Evolutionary conservation across 768 basidiomycete genomes (phyloP), one percentile per base, ranked within the genome.

Genomic region (Lanmaoa rubissima): DNA sequence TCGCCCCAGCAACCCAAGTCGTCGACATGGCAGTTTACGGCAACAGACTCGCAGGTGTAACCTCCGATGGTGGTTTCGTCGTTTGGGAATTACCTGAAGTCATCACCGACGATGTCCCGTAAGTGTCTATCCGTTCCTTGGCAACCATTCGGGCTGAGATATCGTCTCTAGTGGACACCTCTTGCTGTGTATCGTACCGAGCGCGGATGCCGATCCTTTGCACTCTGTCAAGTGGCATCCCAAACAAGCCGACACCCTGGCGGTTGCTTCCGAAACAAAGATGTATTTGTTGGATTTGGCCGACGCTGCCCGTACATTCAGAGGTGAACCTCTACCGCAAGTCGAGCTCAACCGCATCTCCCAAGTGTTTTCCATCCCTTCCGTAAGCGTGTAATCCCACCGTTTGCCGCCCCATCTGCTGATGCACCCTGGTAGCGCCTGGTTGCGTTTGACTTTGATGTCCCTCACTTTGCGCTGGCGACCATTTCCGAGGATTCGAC

Each of bases 141-240:
- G 9, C 1, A 16, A 14, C 34, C 43, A 26, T 50, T 35, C 38
- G 6, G n/a, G 34, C 59, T 58, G 52, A 59, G 49, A 42, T 55
- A 31, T 60, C 42, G 21, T 59, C 45, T 66, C 34, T 58, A 90
- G 89, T 48, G 89, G 89, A 38, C 77, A 78, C 51, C 69, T 90
- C 44, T 71, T 90, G 57, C 77, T 91, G 14, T 92, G 88, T 61
- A 80, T 91, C 26, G 88, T 91, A 11, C 77, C 86, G 10, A 74
- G 69, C 41, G 75, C 76, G 32, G 79, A 80, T 51, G 67, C 71
- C 17, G 84, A 88, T 46, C 83, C 84, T 26, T 78, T 93, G 32
- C 88, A 88, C 60, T 83, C 88, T 13, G 91, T 93, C 55, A 92
- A 92, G 69, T 93, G 92, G 92, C 89, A 94, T 63, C 88, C 91